Percentiles rank a stretch among this genome's conserved stretches.
Conservation (phyloP, 2,329 filamentous ascomycete genomes). For the Colletotrichum zoysiae region DNA sequence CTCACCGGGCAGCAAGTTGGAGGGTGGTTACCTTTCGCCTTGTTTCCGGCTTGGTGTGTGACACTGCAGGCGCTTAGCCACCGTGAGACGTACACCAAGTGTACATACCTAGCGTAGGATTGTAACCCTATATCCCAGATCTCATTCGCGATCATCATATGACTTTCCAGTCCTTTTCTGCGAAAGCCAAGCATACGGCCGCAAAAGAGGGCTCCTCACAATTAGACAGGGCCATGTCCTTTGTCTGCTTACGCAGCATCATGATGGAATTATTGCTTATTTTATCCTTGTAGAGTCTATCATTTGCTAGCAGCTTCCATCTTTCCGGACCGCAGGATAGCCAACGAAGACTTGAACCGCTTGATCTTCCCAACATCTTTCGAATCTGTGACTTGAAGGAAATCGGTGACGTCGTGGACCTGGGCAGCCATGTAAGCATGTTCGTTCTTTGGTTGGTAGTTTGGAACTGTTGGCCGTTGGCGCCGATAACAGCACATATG, state of each 20-base stretch:
- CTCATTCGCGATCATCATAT: background rate
- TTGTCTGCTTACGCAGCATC: no score
- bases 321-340: no score
- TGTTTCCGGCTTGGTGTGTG: background rate
- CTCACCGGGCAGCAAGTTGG: background rate
- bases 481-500: background rate
- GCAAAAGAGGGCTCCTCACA: no score
- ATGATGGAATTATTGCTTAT: no score
- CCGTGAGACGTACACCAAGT: background rate
- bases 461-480: background rate
- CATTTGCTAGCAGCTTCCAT: no score
- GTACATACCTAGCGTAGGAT: no score
- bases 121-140: background rate
- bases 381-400: no score
- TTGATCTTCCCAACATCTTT: no score
- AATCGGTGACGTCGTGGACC: no score
- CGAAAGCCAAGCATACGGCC: no score
- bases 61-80: background rate
- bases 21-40: background rate
- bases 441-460: background rate
- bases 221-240: no score
- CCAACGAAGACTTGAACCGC: no score
- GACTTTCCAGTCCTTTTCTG: background rate
- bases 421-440: background rate
- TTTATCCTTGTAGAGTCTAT: background rate